Base-by-base conservation (phyloP, 768 basidiomycete species). In the Termitomyces sp. region DNA sequence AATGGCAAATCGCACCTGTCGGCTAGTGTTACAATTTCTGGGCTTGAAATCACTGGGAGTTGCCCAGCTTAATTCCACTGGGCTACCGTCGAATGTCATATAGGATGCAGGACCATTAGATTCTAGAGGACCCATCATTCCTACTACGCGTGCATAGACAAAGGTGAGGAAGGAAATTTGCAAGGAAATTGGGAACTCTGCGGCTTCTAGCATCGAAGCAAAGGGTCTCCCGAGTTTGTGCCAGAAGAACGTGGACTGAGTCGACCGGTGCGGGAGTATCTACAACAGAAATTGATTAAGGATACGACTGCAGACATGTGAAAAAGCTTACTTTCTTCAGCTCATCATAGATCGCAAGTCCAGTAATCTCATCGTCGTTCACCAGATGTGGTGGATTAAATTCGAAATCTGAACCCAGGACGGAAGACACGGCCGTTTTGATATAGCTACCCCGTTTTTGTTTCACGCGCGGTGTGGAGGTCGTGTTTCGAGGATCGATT, bases 81-180 rank as follows among this genome's bases (percentile, higher is more conserved):
- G 71, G 56, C 70, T 67, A 18, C 70, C 70, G 46, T 72, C 71
- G 53, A 65, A 64, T 45, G 71, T 72, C 70, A 72, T 70, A 53
- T 69, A 48, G 6, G 69, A 66, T 13, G 63, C 64, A 45, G 66
- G 56, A 36, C 66, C 66, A 5, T 54, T 20, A 18, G 50, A 48
- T 26, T 68, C 65, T 4, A 59, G 47, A 7, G 71, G 69, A 22
- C 70, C 69, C 69, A 72, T 69, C 61, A 72, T 65, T 33, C 65
- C 66, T 28, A 70, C 56, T 14, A 72, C 63, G 38, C 70, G 61
- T 18, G 68, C 65, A 48, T 71, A 70, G 53, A 72, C 61, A 48
- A 71, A 72, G 33, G 63, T 66, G 10, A 72, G 67, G 58, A 68
- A 71, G 28, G 60, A 51, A 42, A 68, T 62, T 58, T 72, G 71